These are phyloP conservation scores for Colletotrichum orchidophilum DNA, from an alignment of 2,329 filamentous ascomycete species.

Conservation along the genomic window DNA sequence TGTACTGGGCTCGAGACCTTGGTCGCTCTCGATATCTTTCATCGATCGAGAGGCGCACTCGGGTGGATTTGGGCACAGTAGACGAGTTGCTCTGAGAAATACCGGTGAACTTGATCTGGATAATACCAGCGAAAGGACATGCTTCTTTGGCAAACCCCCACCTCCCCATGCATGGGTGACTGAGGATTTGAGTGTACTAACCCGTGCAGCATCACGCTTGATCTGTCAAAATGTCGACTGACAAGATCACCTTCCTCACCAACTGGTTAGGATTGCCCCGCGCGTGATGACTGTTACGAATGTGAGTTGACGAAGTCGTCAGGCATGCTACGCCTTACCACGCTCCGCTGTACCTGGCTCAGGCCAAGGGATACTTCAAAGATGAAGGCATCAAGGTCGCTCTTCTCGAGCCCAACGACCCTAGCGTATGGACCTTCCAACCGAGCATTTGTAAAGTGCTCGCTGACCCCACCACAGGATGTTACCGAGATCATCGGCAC, in stretches of 20 bases:
- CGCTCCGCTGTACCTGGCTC: conserved; percentile 79
- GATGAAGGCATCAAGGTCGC: conserved; percentile 82
- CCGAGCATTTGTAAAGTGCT: fast-evolving
- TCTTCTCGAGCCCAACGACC: conserved; percentile 79
- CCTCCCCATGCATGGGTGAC: conserved; percentile 37
- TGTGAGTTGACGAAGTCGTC: conserved; percentile 9
- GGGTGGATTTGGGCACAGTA: conserved; percentile 33
- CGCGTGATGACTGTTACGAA: conserved; percentile 1
- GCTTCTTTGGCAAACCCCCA: conserved; percentile 68
- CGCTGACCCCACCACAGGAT: conserved; percentile 56
- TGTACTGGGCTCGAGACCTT: conserved; percentile 2
- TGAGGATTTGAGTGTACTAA: conserved; percentile 53
- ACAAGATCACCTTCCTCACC: conserved; percentile 86
- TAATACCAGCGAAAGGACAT: conserved; percentile 91
- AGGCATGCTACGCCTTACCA: conserved; percentile 88
- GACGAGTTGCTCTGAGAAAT: conserved; percentile 72
- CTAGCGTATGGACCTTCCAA: conserved; percentile 61
- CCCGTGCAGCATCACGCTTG: conserved; percentile 53
- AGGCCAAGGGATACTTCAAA: conserved; percentile 78
- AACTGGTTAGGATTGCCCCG: conserved; percentile 71
- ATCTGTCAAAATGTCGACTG: conserved; percentile 74
- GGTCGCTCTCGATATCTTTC: conserved; percentile 25
- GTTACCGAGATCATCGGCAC: conserved; percentile 84
- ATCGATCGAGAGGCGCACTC: conserved; percentile 15
- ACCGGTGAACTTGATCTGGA: conserved; percentile 88